Evolutionary conservation across 176 grass and related monocot species (phyloP), one percentile per base, ranked within the genome.

Genomic region (Canna indica): DNA sequence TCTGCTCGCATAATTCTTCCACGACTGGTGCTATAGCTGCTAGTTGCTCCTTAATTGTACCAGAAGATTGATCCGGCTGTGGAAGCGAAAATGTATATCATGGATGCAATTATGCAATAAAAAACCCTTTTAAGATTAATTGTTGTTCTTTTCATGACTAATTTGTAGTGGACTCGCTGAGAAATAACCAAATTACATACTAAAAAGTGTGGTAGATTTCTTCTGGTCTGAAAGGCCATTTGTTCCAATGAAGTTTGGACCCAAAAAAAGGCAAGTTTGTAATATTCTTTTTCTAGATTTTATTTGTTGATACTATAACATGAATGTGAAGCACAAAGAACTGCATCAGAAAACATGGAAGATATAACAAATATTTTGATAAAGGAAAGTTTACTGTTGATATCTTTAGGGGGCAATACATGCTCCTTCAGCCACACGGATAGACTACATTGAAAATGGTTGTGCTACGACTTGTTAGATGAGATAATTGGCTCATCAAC

Each of bases 1-100:
- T 94, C 80, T 99, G 79, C 69, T 99, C 80, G 59, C 80, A 83
- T 70, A 99, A 83, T 47, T 90, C 76, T 75, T 99, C 89, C 56
- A 99, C 80, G 18, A 80, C 85, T 57, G 94, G 95, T 2, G 90
- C 95, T 20, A 99, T 86, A 58, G 87, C 90, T 77, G 80, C 84
- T 45, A 99, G 67, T 75, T 99, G 95, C 77, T 99, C 82, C 72
- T 99, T 99, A 72, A 99, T 99, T 70, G 95, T 99, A 39, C 90
- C 95, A 7, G 69, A 78, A 75, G 95, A 86, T 80, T 90, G 90
- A 78, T 99, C 95, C 74, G 87, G 90, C 95, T 99, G 78, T 75
- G n/a, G 31, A 68, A n/a, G 11, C 47, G 33, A 39, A 14, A 59
- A 69, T 1, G 46, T 17, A 59, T 6, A 48, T 65, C 38, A 76